A percentile compares a stretch with the other conserved stretches of the same genome.
Evolutionary conservation across 345 rosid genomes (phyloP).

Genomic region (Ricinus communis): DNA sequence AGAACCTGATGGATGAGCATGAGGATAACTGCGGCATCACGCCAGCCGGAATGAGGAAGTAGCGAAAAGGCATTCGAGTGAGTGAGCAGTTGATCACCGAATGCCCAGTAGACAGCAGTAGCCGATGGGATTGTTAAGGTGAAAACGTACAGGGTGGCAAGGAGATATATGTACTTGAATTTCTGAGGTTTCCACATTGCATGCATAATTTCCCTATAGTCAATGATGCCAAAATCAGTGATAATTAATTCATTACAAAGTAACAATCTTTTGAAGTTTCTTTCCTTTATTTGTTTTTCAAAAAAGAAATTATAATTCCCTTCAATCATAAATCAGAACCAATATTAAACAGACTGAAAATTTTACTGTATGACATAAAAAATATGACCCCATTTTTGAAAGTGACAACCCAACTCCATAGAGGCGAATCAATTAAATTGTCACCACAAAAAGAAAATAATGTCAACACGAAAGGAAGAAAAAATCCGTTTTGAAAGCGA

Average conservation of each 20-base stretch:
- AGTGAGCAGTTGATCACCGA: conserved; percentile 72
- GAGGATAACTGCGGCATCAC: conserved; percentile 67
- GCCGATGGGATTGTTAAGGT: conserved; percentile 82
- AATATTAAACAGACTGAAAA: background rate
- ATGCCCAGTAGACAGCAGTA: conserved; percentile 75
- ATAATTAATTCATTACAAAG: too few species aligned
- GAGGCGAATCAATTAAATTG: background rate
- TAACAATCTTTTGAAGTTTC: too few species aligned
- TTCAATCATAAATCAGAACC: too few species aligned
- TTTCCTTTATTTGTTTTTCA: too few species aligned
- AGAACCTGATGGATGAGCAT: conserved; percentile 87
- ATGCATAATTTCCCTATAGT: conserved; percentile 74
- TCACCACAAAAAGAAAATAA: background rate
- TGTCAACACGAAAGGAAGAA: background rate
- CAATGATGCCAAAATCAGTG: background rate
- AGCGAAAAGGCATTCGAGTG: conserved; percentile 81
- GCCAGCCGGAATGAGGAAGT: conserved; percentile 61
- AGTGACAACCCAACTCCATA: conserved; percentile 1
- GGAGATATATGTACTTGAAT: conserved; percentile 76
- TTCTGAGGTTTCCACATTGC: conserved; percentile 90
- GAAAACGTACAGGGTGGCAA: conserved; percentile 76
- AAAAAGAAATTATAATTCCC: too few species aligned
- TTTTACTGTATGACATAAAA: background rate
- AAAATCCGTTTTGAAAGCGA: background rate
- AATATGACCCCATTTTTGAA: background rate